These are phyloP conservation scores for Collariella sp. DNA, from an alignment of 495 filamentous ascomycete genomes.

Conservation along the genomic window DNA sequence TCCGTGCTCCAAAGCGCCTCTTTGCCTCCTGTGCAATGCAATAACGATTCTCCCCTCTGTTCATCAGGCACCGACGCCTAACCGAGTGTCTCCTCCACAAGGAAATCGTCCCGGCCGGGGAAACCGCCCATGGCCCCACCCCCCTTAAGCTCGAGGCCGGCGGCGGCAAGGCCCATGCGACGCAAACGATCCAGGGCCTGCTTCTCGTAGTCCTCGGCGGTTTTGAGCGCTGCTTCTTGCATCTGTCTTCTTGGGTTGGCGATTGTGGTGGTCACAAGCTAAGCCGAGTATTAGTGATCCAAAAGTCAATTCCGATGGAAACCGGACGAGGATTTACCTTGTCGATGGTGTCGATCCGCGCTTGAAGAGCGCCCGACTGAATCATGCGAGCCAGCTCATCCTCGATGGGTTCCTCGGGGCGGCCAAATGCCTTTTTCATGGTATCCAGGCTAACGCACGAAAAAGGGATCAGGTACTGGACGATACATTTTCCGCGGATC, in stretches of 20 bases:
- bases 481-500: conserved; percentile 83
- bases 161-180: conserved; percentile 61
- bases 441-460: conserved; percentile 62
- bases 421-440: conserved; percentile 56
- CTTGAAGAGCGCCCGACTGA: conserved; percentile 56
- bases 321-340: conserved; percentile 39
- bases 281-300: conserved; percentile 1
- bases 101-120: neutral
- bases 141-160: conserved; percentile 63
- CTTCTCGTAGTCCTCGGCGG: conserved; percentile 60
- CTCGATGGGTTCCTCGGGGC: conserved; percentile 53
- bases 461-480: conserved; percentile 81
- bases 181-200: conserved; percentile 66
- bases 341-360: conserved; percentile 77
- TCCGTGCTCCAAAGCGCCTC: neutral
- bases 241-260: conserved; percentile 56
- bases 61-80: neutral
- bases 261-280: conserved; percentile 63
- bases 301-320: neutral
- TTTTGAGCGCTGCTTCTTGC: conserved; percentile 56
- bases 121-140: conserved; percentile 12
- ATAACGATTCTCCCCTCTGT: neutral
- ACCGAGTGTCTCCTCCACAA: conserved; percentile 8
- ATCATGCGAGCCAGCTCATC: conserved; percentile 74
- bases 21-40: neutral